A percentile compares a stretch with the other conserved stretches of the same genome.
phyloP scores from a whole-genome alignment of 2,329 filamentous ascomycete genomes.

The Aspergillus nomiae region DNA sequence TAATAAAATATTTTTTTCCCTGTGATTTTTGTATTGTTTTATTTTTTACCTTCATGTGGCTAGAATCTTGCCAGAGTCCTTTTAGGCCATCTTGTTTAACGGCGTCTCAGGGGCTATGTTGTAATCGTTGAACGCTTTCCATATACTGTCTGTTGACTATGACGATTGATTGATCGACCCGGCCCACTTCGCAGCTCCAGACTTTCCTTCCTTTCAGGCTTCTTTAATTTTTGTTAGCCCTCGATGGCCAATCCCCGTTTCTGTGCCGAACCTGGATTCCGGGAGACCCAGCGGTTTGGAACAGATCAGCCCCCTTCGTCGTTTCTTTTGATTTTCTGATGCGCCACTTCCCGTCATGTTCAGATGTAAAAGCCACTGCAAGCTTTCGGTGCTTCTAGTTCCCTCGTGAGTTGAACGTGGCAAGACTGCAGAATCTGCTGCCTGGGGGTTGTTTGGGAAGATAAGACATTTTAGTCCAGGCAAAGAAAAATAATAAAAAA shows the following conservation, averaged over 20 bases:
- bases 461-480: not conserved
- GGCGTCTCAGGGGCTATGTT: constrained; percentile 11
- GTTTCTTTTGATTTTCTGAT: constrained; percentile 12
- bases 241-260: constrained; percentile 5
- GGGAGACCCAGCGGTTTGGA: constrained; percentile 27
- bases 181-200: constrained; percentile 10
- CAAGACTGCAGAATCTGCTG: constrained; percentile 23
- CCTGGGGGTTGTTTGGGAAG: not conserved
- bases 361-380: constrained; percentile 10
- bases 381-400: constrained; percentile 10
- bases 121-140: constrained; percentile 9
- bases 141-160: constrained; percentile 10
- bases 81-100: not conserved
- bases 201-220: constrained; percentile 2
- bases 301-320: constrained; percentile 19
- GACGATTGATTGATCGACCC: constrained; percentile 17
- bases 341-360: constrained; percentile 24
- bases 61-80: not conserved
- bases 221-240: not conserved
- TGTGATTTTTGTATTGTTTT: not conserved
- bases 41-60: not conserved
- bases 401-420: constrained; percentile 35
- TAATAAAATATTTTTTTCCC: not conserved
- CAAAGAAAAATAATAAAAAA: not conserved
- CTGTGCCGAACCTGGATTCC: constrained; percentile 23